A percentile compares a stretch with the other conserved stretches of the same genome.
Conservation (phyloP, 106 monocot species). For the Amphibolis antarctica region DNA sequence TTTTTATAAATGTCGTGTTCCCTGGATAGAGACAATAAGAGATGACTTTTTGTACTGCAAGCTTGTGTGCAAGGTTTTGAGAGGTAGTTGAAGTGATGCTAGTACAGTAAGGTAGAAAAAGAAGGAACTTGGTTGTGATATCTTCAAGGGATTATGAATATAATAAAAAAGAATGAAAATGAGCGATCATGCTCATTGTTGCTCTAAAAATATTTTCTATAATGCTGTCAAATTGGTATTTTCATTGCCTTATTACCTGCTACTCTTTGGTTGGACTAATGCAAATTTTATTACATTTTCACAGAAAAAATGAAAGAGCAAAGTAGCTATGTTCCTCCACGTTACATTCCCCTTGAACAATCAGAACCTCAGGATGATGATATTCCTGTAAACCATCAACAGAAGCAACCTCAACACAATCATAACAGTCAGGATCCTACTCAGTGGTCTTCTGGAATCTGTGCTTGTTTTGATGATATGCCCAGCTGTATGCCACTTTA, state of each 20-base stretch:
- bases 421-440: constrained; percentile 14
- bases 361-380: constrained; percentile 35
- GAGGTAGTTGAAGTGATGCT: no score
- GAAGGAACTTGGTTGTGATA: no score
- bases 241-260: background rate
- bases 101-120: no score
- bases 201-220: no score
- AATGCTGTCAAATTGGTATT: no score
- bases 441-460: constrained; percentile 92
- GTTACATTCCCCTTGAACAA: constrained; percentile 55
- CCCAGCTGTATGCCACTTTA: constrained; percentile 88
- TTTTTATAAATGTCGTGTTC: no score
- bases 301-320: constrained; percentile 39
- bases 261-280: background rate
- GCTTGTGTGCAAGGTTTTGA: no score
- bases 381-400: constrained; percentile 9
- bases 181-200: no score
- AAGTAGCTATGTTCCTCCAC: constrained; percentile 60
- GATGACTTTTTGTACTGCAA: no score
- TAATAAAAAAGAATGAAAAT: no score
- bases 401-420: constrained; percentile 4
- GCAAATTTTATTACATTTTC: background rate
- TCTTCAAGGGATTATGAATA: no score
- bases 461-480: constrained; percentile 90
- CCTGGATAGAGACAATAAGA: no score